These are phyloP conservation scores for Conticribra weissflogii DNA, from an alignment of 108 stramenopile genomes.

Conservation along the genomic window DNA sequence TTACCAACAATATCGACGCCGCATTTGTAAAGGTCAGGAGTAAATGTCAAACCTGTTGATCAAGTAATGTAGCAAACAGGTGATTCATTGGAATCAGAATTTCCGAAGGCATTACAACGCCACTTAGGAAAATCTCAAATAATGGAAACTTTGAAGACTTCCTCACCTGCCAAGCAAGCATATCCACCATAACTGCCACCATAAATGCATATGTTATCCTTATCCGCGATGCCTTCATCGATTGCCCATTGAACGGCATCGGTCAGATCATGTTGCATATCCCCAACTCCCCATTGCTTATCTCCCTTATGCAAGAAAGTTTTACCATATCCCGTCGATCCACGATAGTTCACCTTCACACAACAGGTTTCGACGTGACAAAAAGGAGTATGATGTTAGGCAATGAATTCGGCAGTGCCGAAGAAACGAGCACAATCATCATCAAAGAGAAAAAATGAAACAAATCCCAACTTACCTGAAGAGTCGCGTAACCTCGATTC, in stretches of 20 bases:
- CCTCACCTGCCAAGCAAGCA: constrained; percentile 56
- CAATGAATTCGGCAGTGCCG: too few species aligned
- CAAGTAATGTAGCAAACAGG: too few species aligned
- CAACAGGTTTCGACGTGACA: too few species aligned
- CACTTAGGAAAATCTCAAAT: background rate
- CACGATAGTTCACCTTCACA: constrained; percentile 67
- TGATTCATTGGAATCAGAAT: too few species aligned
- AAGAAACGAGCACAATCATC: too few species aligned
- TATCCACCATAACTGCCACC: constrained; percentile 74
- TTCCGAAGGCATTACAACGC: too few species aligned
- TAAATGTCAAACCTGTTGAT: constrained; percentile 52
- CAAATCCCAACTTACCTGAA: constrained; percentile 27
- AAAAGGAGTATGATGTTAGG: too few species aligned
- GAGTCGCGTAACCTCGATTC: constrained; percentile 64
- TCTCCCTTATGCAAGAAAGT: constrained; percentile 66
- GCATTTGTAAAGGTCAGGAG: constrained; percentile 66
- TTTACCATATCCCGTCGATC: constrained; percentile 69
- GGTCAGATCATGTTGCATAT: constrained; percentile 72
- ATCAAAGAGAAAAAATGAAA: background rate
- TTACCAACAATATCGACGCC: constrained; percentile 71
- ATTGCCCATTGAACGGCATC: constrained; percentile 64
- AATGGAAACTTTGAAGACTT: background rate
- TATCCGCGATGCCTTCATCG: constrained; percentile 60
- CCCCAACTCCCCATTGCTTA: constrained; percentile 67
- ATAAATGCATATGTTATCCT: constrained; percentile 62